These are phyloP conservation scores for Liquidambar formosana DNA, from an alignment of 164 flowering plant genomes.

Conservation along the genomic window DNA sequence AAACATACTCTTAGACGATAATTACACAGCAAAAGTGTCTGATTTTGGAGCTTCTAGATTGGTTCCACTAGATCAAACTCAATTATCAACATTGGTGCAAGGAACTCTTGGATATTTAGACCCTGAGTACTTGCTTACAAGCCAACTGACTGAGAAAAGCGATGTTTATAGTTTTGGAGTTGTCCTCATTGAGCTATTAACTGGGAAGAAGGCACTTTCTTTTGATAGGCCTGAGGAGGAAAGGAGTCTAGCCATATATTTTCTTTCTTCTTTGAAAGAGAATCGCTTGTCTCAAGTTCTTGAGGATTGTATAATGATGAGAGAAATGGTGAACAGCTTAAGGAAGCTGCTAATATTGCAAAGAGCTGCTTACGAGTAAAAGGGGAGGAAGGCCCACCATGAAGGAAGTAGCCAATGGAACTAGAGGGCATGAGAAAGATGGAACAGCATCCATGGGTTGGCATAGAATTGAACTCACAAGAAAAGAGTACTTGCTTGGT, in stretches of 20 bases:
- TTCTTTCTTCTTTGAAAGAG: constrained; percentile 23
- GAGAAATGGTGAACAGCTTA: constrained; percentile 4
- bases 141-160: no score
- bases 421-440: constrained; percentile 6
- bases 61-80: constrained; percentile 36
- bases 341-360: constrained; percentile 20
- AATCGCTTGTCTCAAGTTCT: constrained; percentile 10
- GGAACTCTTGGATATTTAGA: no score
- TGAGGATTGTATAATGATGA: constrained; percentile 11
- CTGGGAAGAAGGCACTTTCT: no score
- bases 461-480: background rate
- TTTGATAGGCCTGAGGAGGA: no score
- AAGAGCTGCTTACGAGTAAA: constrained; percentile 11
- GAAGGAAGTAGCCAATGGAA: constrained; percentile 24
- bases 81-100: constrained; percentile 8
- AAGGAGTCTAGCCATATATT: constrained; percentile 21
- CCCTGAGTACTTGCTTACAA: no score
- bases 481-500: constrained; percentile 2
- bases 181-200: no score
- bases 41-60: constrained; percentile 49
- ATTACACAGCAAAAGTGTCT: constrained; percentile 34
- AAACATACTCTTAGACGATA: no score
- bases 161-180: no score
- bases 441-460: constrained; percentile 14
- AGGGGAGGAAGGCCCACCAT: constrained; percentile 17